Evolutionary conservation across 139 green algal species (phyloP).

Genomic region (Auxenochlorella pyrenoidosa): DNA sequence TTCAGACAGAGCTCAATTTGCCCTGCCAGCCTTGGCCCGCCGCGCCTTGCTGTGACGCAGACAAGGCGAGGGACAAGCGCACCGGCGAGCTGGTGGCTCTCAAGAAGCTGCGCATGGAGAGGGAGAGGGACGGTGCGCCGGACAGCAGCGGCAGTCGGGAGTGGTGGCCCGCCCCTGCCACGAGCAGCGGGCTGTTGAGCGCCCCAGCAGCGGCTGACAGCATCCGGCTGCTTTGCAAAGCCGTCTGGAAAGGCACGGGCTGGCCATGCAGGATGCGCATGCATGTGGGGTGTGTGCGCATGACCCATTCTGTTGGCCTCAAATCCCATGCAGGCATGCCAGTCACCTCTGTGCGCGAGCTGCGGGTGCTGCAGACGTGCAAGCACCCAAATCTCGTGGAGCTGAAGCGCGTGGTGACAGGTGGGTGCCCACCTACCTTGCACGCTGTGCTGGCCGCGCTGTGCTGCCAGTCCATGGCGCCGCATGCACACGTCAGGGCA

Average conservation of each 20-base stretch:
- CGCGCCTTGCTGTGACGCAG: conserved; percentile 34
- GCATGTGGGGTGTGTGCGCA: no score
- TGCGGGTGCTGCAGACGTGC: conserved; percentile 73
- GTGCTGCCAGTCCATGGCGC: no score
- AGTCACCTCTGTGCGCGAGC: conserved; percentile 79
- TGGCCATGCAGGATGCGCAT: no score
- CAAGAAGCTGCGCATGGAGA: conserved; percentile 78
- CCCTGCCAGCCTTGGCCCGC: not conserved
- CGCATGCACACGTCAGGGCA: no score
- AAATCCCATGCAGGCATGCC: conserved; percentile 62
- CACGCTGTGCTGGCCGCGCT: no score
- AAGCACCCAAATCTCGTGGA: conserved; percentile 80
- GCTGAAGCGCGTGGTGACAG: conserved; percentile 79
- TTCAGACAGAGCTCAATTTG: not conserved
- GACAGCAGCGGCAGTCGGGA: no score
- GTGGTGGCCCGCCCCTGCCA: no score
- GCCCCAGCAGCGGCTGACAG: no score
- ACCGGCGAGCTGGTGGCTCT: conserved; percentile 83
- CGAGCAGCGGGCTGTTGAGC: no score
- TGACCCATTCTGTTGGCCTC: no score
- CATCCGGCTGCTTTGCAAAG: no score
- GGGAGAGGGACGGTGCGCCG: conserved; percentile 49
- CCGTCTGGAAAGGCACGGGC: no score
- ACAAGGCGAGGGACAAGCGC: conserved; percentile 68
- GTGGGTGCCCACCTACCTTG: conserved; percentile 7